A percentile compares a stretch with the other conserved stretches of the same genome.
phyloP scores from a whole-genome alignment of 192 early-diverging fungal species.

The Coemansia sp. region DNA sequence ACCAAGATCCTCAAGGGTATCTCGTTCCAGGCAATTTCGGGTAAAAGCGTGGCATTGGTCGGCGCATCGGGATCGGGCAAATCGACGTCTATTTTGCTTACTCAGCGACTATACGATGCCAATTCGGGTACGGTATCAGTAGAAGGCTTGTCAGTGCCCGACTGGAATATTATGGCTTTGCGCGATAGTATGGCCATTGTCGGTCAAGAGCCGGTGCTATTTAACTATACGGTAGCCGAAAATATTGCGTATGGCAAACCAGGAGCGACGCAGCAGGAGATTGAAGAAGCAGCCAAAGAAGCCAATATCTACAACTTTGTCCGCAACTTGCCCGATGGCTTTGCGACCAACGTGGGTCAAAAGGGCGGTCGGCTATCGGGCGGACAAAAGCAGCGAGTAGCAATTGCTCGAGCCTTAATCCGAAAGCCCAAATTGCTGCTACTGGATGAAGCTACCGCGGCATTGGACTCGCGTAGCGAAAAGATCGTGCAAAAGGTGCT shows the following conservation, averaged over 20 bases:
- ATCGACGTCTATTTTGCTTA: slow-evolving; percentile 60
- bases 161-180: slow-evolving; percentile 66
- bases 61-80: slow-evolving; percentile 86
- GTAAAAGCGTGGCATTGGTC: slow-evolving; percentile 79
- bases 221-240: slow-evolving; percentile 81
- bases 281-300: slow-evolving; percentile 58
- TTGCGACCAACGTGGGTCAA: slow-evolving; percentile 84
- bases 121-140: slow-evolving; percentile 57
- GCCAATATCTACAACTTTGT: slow-evolving; percentile 83
- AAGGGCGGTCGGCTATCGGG: slow-evolving; percentile 72
- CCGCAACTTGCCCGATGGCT: slow-evolving; percentile 71
- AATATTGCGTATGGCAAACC: slow-evolving; percentile 81
- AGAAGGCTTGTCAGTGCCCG: slow-evolving; percentile 58
- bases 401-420: slow-evolving; percentile 84
- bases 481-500: slow-evolving; percentile 68
- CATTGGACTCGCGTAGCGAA: slow-evolving; percentile 69
- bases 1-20: slow-evolving; percentile 65
- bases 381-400: slow-evolving; percentile 92
- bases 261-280: slow-evolving; percentile 56
- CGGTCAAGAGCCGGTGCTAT: slow-evolving; percentile 86
- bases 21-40: slow-evolving; percentile 52
- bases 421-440: slow-evolving; percentile 81
- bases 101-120: slow-evolving; percentile 80
- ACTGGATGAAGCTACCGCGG: slow-evolving; percentile 81
- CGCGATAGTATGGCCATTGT: slow-evolving; percentile 78